phyloP scores from a whole-genome alignment of 1,284 basidiomycete genomes.

The Austroboletus novae-zelandiae region DNA sequence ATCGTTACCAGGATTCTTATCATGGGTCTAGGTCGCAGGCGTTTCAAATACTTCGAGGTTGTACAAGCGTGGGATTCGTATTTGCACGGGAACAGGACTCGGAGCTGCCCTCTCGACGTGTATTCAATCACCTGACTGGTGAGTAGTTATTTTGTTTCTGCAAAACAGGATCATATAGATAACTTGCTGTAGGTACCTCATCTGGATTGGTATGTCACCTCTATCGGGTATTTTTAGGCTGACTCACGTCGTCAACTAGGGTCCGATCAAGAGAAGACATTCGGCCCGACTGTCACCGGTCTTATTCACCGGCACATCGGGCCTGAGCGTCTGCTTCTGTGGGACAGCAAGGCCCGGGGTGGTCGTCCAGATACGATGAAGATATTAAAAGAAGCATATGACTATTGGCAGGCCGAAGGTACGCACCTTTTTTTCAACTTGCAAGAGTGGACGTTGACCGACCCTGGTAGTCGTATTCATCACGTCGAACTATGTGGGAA shows the following conservation, averaged over 20 bases:
- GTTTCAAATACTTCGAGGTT: constrained; percentile 75
- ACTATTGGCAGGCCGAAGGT: constrained; percentile 71
- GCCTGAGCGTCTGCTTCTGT: constrained; percentile 68
- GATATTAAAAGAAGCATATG: no score
- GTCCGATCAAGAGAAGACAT: constrained; percentile 75
- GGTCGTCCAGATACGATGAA: no score
- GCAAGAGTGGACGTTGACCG: constrained; percentile 4
- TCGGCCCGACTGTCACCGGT: constrained; percentile 69
- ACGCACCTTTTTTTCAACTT: constrained; percentile 4
- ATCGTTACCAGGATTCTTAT: constrained; percentile 5
- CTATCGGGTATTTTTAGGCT: background rate
- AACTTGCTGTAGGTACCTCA: constrained; percentile 54
- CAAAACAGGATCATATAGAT: constrained; percentile 8
- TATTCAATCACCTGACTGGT: no score
- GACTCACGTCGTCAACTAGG: constrained; percentile 38
- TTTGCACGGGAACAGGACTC: no score
- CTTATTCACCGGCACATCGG: constrained; percentile 65
- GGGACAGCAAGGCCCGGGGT: no score
- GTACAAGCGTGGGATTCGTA: no score
- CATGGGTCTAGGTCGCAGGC: constrained; percentile 58
- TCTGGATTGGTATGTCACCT: constrained; percentile 66
- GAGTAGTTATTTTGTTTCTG: background rate
- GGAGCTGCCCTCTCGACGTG: no score
- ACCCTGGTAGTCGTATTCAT: constrained; percentile 62
- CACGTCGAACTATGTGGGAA: constrained; percentile 72